Percentiles rank a stretch among this genome's conserved stretches.
Conservation (phyloP, 2,329 filamentous ascomycete genomes). For the Coniochaeta sp. region DNA sequence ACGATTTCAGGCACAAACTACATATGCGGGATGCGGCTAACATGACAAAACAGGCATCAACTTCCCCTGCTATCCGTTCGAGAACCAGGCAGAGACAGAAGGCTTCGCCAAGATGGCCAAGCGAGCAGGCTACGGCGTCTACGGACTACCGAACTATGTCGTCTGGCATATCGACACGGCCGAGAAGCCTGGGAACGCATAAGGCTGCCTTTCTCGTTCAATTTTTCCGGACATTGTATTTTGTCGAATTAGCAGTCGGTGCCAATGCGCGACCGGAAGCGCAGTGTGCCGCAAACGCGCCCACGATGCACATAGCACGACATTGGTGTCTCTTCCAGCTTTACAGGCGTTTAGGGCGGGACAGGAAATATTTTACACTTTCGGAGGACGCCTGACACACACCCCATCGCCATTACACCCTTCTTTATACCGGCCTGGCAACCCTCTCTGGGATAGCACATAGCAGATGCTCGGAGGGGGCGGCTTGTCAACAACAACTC, state of each 20-base stretch:
- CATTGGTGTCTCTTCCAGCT: conserved; percentile 9
- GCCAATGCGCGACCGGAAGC: conserved; percentile 6
- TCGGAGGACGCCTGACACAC: neutral
- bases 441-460: neutral
- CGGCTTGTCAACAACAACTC: neutral
- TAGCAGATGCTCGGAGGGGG: neutral
- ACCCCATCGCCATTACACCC: neutral
- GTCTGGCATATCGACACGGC: conserved; percentile 98
- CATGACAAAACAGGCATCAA: conserved; percentile 66
- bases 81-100: conserved; percentile 98
- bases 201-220: conserved; percentile 11
- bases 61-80: conserved; percentile 92
- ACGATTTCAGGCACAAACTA: conserved; percentile 20
- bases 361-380: conserved; percentile 3
- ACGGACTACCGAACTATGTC: conserved; percentile 92
- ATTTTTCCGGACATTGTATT: neutral
- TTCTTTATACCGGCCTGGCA: neutral
- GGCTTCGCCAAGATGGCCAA: conserved; percentile 99
- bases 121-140: conserved; percentile 84
- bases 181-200: conserved; percentile 80
- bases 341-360: conserved; percentile 11
- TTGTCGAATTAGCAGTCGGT: neutral
- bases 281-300: conserved; percentile 12
- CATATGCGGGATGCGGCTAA: conserved; percentile 15
- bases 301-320: conserved; percentile 11